Base-by-base conservation (phyloP, 2,329 filamentous ascomycete genomes). In the Sclerotinia borealis region DNA sequence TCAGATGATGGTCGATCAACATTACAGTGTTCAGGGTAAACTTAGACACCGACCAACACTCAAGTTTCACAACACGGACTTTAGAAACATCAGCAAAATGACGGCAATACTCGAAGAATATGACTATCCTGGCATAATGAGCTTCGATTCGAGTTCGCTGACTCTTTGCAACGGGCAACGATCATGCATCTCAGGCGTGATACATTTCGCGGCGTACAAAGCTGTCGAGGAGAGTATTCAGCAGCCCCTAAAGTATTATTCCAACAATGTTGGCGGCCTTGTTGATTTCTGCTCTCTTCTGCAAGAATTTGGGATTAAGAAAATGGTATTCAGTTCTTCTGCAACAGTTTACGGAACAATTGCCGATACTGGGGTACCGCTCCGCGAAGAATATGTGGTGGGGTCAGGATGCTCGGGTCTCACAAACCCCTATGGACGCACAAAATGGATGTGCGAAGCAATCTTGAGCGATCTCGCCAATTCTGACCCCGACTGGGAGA, bases 171-270 rank as follows among this genome's bases (percentile, higher is more conserved):
- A 50, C 39, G 51, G 49, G 39, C 61, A 63, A 15, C 64, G 51
- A 39, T 72, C 70, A 10, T 79, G 76, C 36, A 86, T 88, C 65
- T 76, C 77, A 0, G 85, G 85, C 0, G 85, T 89, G n/a, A 87
- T 89, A 63, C 86, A 89, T 70, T 89, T 89, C 68, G 86, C 86
- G 17, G 86, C 86, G 1, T 83, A 84, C 77, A 89, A 89, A 52
- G 67, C 71, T 4, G 71, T 73, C 8, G 68, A 65, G 45, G 85
- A 89, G 68, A 87, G 84, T 49, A 87, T 88, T 65, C 74, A 76
- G 31, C 76, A 79, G 64, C 86, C 86, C 0, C 74, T 89, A 63
- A 81, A 81, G 64, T 89, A 89, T 74, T 89, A 89, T 74, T 79
- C 80, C 64, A 89, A 89, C 77, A 89, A 89, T 65, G 84, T 89